Conservation (phyloP, 441 rosid species). For the Adansonia grandidieri region DNA sequence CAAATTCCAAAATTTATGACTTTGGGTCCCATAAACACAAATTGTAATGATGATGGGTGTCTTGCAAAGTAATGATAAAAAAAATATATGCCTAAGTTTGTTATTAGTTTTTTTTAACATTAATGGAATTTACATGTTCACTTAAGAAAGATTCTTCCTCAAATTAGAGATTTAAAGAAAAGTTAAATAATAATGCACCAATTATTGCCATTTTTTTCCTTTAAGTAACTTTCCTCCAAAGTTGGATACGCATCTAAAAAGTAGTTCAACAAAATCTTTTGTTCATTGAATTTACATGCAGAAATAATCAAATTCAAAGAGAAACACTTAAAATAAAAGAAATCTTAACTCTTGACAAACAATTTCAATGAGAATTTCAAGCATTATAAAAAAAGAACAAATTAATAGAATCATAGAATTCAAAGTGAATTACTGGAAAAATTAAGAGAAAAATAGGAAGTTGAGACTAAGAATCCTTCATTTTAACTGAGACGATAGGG, state of each 20-base stretch:
- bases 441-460: too few species aligned
- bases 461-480: too few species aligned
- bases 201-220: neutral
- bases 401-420: too few species aligned
- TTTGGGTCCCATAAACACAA: neutral
- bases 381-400: neutral
- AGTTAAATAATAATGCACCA: too few species aligned
- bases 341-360: neutral
- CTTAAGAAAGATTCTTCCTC: neutral
- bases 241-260: neutral
- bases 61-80: neutral
- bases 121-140: neutral
- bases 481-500: too few species aligned
- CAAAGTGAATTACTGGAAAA: too few species aligned
- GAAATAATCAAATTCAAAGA: slow-evolving; percentile 6
- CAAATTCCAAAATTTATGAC: neutral
- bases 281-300: neutral
- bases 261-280: neutral
- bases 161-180: neutral
- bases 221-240: neutral
- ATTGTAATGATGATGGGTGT: neutral
- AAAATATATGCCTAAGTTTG: neutral
- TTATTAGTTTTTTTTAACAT: neutral
- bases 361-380: neutral
- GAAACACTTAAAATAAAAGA: neutral